These are phyloP conservation scores for Monosporascus ibericus DNA, from an alignment of 2,329 filamentous ascomycete species.

Conservation along the genomic window DNA sequence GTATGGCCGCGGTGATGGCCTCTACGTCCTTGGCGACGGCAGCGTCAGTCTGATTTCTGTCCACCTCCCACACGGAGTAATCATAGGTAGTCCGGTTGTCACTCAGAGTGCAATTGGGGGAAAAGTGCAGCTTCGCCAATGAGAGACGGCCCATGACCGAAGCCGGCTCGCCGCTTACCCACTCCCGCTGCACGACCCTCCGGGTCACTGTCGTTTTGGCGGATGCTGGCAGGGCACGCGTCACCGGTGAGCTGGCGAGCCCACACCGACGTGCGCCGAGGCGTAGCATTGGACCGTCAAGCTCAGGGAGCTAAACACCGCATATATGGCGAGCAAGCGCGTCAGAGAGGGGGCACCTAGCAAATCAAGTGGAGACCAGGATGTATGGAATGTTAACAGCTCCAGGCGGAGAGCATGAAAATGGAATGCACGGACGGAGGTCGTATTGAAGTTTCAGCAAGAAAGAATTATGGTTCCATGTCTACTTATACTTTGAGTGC, in stretches of 20 bases:
- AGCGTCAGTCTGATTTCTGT: not conserved
- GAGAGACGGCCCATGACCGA: slow-evolving; percentile 1
- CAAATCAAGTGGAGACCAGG: no score
- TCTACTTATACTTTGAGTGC: no score
- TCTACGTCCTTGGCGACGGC: not conserved
- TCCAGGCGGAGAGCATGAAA: no score
- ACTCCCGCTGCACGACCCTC: slow-evolving; percentile 60
- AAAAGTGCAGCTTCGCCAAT: slow-evolving; percentile 2
- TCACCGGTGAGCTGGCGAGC: not conserved
- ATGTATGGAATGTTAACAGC: no score
- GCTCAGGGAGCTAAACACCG: not conserved
- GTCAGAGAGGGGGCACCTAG: no score
- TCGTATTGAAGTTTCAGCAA: no score
- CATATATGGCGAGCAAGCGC: not conserved
- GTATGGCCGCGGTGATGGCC: not conserved
- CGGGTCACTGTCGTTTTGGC: not conserved
- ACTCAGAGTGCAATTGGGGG: slow-evolving; percentile 1
- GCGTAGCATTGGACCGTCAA: not conserved
- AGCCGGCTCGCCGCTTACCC: not conserved
- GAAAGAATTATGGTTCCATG: no score
- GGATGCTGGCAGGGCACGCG: not conserved
- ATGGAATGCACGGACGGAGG: no score
- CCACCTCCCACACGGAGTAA: slow-evolving; percentile 1
- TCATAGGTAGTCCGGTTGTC: not conserved
- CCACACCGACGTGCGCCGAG: not conserved